These are phyloP conservation scores for Yamadazyma kitorensis DNA, from an alignment of 805 yeast species.

Conservation along the genomic window DNA sequence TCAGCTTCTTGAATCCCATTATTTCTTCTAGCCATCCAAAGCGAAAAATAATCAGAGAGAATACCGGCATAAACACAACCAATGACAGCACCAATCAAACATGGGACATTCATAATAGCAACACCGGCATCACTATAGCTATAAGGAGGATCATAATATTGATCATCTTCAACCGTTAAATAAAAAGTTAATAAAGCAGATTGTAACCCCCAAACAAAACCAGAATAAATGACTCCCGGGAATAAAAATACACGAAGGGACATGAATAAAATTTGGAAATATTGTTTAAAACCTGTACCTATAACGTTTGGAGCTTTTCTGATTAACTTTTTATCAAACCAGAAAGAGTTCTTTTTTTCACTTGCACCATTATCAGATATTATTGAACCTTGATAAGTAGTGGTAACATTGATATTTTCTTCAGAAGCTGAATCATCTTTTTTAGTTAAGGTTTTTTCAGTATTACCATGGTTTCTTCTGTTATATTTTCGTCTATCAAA, in stretches of 20 bases:
- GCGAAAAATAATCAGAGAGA: conserved; percentile 30
- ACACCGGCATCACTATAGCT: conserved; percentile 33
- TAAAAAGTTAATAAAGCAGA: conserved; percentile 38
- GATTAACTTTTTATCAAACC: conserved; percentile 30
- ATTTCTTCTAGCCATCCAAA: conserved; percentile 37
- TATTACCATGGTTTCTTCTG: conserved; percentile 1
- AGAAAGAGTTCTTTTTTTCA: conserved; percentile 23
- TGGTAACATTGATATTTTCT: conserved; percentile 6
- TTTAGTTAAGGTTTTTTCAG: background rate
- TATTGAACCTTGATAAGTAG: conserved; percentile 44
- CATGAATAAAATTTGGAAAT: conserved; percentile 31
- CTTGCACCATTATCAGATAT: conserved; percentile 22
- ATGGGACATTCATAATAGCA: conserved; percentile 39
- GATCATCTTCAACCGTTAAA: conserved; percentile 37
- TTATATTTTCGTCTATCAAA: conserved; percentile 33
- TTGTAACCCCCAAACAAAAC: conserved; percentile 40
- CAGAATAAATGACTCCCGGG: conserved; percentile 37
- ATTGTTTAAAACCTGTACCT: conserved; percentile 42
- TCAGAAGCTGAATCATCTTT: conserved; percentile 7
- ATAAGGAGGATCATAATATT: conserved; percentile 33
- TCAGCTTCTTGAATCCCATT: conserved; percentile 38
- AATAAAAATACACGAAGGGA: conserved; percentile 32
- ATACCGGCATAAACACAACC: conserved; percentile 38
- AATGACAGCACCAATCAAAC: conserved; percentile 37
- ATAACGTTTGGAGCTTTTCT: conserved; percentile 33